Percentiles rank a stretch among this genome's conserved stretches.
phyloP scores from a whole-genome alignment of 768 basidiomycete genomes.

The Kwoniella sp. region DNA sequence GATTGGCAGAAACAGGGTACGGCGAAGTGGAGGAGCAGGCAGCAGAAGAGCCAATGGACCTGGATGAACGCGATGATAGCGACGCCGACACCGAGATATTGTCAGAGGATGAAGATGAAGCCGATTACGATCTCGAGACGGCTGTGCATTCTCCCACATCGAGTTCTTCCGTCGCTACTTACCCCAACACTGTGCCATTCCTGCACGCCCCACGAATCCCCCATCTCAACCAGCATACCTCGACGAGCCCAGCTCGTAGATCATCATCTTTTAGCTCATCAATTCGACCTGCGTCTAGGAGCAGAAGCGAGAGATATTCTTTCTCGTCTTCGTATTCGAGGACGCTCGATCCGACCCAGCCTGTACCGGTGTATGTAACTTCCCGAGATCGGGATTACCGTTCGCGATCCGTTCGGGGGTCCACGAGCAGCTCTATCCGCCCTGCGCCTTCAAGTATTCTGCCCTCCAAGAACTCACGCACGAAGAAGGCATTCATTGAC shows the following conservation, averaged over 20 bases:
- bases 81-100: slow-evolving; percentile 14
- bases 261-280: slow-evolving; percentile 21
- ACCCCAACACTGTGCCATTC: slow-evolving; percentile 52
- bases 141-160: slow-evolving; percentile 15
- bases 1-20: background rate
- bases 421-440: slow-evolving; percentile 12
- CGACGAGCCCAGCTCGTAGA: slow-evolving; percentile 8
- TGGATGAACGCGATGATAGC: slow-evolving; percentile 18
- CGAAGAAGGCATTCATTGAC: slow-evolving; percentile 63
- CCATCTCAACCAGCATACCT: slow-evolving; percentile 10
- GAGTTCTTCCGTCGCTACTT: slow-evolving; percentile 40
- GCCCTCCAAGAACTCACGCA: background rate
- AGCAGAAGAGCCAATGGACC: slow-evolving; percentile 10
- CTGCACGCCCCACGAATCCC: slow-evolving; percentile 44
- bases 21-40: slow-evolving; percentile 8
- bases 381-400: slow-evolving; percentile 13
- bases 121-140: slow-evolving; percentile 2
- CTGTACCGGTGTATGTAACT: slow-evolving; percentile 15
- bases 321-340: slow-evolving; percentile 10
- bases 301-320: slow-evolving; percentile 11
- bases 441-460: slow-evolving; percentile 1
- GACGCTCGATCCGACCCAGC: background rate
- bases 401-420: slow-evolving; percentile 6
- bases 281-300: background rate
- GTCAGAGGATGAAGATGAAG: slow-evolving; percentile 20